phyloP scores from a whole-genome alignment of 192 early-diverging fungal genomes.

The Phycomyces blakesleeanus region DNA sequence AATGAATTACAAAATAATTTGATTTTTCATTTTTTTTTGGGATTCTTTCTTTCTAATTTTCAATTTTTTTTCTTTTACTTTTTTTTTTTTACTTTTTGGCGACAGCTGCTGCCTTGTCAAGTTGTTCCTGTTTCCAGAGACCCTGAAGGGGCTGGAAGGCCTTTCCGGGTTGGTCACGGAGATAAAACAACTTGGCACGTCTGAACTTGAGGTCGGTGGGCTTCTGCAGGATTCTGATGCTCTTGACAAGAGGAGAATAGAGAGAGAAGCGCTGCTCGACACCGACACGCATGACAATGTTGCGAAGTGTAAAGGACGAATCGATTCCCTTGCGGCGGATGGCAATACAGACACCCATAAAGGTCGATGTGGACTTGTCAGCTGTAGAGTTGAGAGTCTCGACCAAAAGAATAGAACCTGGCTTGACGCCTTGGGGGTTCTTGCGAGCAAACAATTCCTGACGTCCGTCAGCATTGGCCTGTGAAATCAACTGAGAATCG shows the following conservation, averaged over 20 bases:
- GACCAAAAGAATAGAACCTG: constrained; percentile 65
- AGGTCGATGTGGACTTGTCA: constrained; percentile 48
- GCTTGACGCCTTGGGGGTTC: constrained; percentile 49
- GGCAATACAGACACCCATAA: constrained; percentile 71
- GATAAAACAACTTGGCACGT: constrained; percentile 74
- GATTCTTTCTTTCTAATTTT: background rate
- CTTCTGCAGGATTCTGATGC: constrained; percentile 58
- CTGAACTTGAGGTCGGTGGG: constrained; percentile 50
- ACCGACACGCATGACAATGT: constrained; percentile 70
- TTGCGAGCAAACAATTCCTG: constrained; percentile 59
- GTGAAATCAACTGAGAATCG: constrained; percentile 55
- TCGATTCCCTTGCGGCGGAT: constrained; percentile 71
- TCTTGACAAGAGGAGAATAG: constrained; percentile 75
- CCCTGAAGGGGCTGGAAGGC: constrained; percentile 50
- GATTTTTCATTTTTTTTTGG: background rate
- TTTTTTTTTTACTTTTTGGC: background rate
- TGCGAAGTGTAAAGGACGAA: constrained; percentile 74
- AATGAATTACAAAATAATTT: no score
- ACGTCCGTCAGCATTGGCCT: constrained; percentile 54
- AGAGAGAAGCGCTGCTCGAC: constrained; percentile 72
- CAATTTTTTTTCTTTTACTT: constrained; percentile 9
- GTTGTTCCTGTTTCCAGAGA: constrained; percentile 36
- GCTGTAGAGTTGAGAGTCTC: constrained; percentile 60
- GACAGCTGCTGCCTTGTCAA: constrained; percentile 12
- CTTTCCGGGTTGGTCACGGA: constrained; percentile 74